phyloP scores from a whole-genome alignment of 1,284 basidiomycete genomes.

The Puccinia polysora region DNA sequence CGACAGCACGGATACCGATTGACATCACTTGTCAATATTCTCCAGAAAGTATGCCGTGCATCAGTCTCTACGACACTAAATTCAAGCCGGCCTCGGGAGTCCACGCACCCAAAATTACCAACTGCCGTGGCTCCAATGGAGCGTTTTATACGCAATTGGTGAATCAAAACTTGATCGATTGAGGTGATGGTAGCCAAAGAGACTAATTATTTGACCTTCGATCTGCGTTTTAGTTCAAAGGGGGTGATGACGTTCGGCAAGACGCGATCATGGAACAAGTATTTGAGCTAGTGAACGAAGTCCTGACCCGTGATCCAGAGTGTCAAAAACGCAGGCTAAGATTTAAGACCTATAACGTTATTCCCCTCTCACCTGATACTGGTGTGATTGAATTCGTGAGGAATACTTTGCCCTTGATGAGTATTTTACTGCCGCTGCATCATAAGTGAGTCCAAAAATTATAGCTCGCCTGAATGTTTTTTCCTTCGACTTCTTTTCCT shows the following conservation, averaged over 20 bases:
- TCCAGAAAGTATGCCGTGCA: conserved; percentile 60
- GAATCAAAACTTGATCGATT: conserved; percentile 49
- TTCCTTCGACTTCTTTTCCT: background rate
- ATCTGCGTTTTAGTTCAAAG: conserved; percentile 69
- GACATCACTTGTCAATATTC: conserved; percentile 68
- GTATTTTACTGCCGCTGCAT: conserved; percentile 66
- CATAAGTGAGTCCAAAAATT: conserved; percentile 55
- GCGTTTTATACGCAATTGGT: conserved; percentile 74
- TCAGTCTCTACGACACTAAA: conserved; percentile 61
- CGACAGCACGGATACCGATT: conserved; percentile 68
- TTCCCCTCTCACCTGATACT: conserved; percentile 73
- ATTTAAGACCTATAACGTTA: conserved; percentile 80
- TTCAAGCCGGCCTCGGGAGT: conserved; percentile 73
- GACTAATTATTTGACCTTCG: conserved; percentile 9
- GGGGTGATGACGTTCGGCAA: conserved; percentile 81
- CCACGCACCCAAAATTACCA: conserved; percentile 75
- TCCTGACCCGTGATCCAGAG: conserved; percentile 69
- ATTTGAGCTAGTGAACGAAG: conserved; percentile 78
- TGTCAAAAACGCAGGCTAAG: conserved; percentile 68
- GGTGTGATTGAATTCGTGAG: conserved; percentile 88
- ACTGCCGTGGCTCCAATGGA: conserved; percentile 68
- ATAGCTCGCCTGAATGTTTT: no score
- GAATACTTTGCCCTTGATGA: conserved; percentile 67
- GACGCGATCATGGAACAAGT: conserved; percentile 99
- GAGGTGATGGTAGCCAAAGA: background rate